These are phyloP conservation scores for Funneliformis geosporum DNA, from an alignment of 192 early-diverging fungal species.

Conservation along the genomic window DNA sequence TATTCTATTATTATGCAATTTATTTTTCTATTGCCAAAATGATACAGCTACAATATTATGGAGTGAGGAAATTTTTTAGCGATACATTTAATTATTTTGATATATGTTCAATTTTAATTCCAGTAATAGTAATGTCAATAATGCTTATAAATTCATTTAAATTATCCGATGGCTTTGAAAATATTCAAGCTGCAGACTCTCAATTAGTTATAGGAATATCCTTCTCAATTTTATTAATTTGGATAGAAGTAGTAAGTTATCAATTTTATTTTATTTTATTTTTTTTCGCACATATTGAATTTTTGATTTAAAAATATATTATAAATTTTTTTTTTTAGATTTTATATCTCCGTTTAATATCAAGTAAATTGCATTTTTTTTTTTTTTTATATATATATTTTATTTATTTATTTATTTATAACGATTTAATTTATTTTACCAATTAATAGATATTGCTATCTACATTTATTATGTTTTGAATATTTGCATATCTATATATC, in stretches of 20 bases:
- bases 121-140: background rate
- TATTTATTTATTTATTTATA: background rate
- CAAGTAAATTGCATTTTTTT: background rate
- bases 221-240: background rate
- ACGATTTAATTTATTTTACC: background rate
- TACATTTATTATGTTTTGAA: conserved; percentile 1
- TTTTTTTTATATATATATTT: background rate
- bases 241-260: background rate
- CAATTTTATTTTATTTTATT: no score
- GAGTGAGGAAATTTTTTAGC: background rate
- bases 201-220: background rate
- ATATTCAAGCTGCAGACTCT: background rate
- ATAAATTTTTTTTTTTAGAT: background rate
- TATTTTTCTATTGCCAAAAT: background rate
- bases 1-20: background rate
- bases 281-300: background rate
- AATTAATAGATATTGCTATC: background rate
- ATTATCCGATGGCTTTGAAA: background rate
- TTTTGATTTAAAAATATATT: background rate
- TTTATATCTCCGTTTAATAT: background rate
- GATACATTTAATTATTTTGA: background rate
- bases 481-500: background rate
- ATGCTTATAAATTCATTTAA: background rate
- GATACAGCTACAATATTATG: background rate
- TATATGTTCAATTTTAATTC: background rate